Percentiles rank a stretch among this genome's conserved stretches.
phyloP scores from a whole-genome alignment of 2,329 filamentous ascomycete genomes.

The Cercospora beticola region DNA sequence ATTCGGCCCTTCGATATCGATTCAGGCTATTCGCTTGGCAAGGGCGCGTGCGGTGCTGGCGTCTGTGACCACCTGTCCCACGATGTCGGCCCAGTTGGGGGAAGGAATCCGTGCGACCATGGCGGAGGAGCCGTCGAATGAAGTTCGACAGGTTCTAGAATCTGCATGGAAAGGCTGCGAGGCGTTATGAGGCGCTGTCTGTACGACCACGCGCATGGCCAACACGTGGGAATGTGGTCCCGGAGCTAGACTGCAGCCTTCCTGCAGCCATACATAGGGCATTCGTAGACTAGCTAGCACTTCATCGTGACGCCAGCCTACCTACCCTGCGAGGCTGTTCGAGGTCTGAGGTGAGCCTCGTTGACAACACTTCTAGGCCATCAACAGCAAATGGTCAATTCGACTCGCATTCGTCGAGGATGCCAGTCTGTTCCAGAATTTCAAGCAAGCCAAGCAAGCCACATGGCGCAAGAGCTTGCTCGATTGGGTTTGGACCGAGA shows the following conservation, averaged over 20 bases:
- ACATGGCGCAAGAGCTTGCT: neutral
- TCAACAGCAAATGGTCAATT: neutral
- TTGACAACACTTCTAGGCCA: neutral
- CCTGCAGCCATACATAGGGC: neutral
- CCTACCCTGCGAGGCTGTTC: neutral
- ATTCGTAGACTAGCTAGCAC: neutral
- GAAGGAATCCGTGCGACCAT: constrained; percentile 23
- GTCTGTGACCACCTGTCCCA: constrained; percentile 22
- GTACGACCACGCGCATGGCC: constrained; percentile 9
- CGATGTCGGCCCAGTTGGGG: constrained; percentile 21
- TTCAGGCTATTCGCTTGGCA: constrained; percentile 33
- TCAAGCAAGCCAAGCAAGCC: neutral
- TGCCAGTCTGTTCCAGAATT: neutral
- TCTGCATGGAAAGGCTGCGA: neutral
- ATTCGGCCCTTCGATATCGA: constrained; percentile 29
- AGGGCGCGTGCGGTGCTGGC: constrained; percentile 33
- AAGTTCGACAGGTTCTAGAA: constrained; percentile 15
- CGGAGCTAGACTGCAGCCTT: constrained; percentile 3
- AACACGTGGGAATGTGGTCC: constrained; percentile 5
- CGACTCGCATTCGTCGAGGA: neutral
- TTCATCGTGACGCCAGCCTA: neutral
- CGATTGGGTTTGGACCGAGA: neutral
- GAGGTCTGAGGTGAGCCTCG: neutral
- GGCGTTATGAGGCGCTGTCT: constrained; percentile 3
- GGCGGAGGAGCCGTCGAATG: constrained; percentile 18